Evolutionary conservation across 2,329 filamentous ascomycete genomes (phyloP), one percentile per base, ranked within the genome.

Genomic region (Nothophaeocryptopus gaeumannii): DNA sequence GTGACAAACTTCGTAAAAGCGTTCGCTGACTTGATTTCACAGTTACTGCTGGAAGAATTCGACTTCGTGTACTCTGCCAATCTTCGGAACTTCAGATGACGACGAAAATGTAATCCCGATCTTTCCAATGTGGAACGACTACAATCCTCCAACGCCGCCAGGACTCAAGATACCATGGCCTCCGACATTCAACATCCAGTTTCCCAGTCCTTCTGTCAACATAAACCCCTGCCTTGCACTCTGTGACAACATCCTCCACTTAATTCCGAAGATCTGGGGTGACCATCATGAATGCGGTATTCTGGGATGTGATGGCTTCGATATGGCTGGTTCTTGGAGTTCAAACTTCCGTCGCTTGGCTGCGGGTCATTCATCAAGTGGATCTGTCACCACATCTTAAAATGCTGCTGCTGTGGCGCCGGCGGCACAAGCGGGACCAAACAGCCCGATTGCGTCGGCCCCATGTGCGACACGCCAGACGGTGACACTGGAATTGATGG

Each of bases 31-130:
- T 8, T 33, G 10, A 26, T 7, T n/a, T 8, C 30, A 29, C 15
- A 39, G 35, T 2, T 29, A 50, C n/a, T 57, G 54, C 34, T 57
- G 54, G 54, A 52, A 47, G 35, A 56, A 54, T 39, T 48, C 40
- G 12, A 54, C 54, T 8, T 26, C 45, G 12, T 57, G 51, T 43
- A 39, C 26, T n/a, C 35, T 35, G 11, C 45, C 42, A 8, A 38
- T n/a, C 10, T 43, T 42, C 31, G 43, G 26, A 12, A 39, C 34
- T 20, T 41, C 49, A 3, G 43, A 51, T 15, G 43, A 49, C 26
- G 46, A 50, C 12, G 10, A 38, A 8, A 42, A 45, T n/a, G 16
- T 38, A 4, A 36, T 54, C 8, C 40, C 48, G 11, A 44, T 54
- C 14, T 50, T 50, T 34, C 48, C 51, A 16, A 31, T 54, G n/a